These are phyloP conservation scores for Leccinum subrobustum DNA, from an alignment of 1,284 basidiomycete genomes.

Conservation along the genomic window DNA sequence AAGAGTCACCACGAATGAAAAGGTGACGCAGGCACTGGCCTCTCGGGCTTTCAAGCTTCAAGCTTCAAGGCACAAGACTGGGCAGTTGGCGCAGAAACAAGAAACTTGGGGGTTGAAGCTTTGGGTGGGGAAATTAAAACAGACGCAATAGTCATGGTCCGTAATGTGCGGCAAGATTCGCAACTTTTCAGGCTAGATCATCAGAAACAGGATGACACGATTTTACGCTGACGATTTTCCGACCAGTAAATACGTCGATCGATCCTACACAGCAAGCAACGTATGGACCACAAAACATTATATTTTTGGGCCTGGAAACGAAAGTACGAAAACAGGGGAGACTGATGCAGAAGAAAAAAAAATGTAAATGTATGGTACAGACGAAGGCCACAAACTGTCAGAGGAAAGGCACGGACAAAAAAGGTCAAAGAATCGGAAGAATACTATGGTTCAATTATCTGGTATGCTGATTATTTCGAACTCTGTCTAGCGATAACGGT, in stretches of 20 bases:
- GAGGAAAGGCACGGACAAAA: not conserved
- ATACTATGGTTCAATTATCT: not conserved
- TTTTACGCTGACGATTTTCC: not conserved
- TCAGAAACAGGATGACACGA: not conserved
- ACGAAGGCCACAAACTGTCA: not conserved
- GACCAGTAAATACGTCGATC: not conserved
- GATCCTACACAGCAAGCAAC: not conserved
- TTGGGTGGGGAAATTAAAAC: not conserved
- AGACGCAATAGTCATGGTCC: not conserved
- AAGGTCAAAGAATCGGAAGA: not conserved
- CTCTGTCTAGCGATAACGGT: conserved; percentile 2
- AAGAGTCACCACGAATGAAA: not conserved
- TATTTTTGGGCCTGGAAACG: not conserved
- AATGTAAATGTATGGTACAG: conserved; percentile 1
- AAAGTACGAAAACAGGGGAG: not conserved
- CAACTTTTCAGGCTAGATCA: not conserved
- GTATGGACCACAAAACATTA: not conserved
- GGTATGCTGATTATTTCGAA: not conserved
- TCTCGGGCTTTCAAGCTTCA: not conserved
- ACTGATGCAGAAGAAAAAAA: not conserved
- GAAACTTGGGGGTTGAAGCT: conserved; percentile 1
- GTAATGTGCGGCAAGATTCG: not conserved
- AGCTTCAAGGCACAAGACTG: not conserved
- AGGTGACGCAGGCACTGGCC: not conserved
- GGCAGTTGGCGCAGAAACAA: not conserved